Conservation (phyloP, 192 early-diverging fungal genomes). For the Pecoramyces ruminantium region DNA sequence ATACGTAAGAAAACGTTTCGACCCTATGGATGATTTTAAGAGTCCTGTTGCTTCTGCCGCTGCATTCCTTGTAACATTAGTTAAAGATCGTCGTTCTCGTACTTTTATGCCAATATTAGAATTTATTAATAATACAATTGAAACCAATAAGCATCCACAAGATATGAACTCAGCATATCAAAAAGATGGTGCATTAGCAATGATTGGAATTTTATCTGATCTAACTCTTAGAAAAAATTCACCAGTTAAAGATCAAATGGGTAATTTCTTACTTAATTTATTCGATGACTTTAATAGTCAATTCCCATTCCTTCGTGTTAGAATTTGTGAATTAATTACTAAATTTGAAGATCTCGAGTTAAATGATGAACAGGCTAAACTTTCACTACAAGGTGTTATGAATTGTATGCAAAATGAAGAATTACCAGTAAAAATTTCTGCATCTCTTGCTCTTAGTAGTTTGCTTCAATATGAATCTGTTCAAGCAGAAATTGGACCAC, state of each 20-base stretch:
- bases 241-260: slow-evolving; percentile 55
- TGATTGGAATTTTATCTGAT: slow-evolving; percentile 63
- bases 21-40: slow-evolving; percentile 70
- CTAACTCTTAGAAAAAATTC: slow-evolving; percentile 55
- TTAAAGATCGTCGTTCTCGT: slow-evolving; percentile 54
- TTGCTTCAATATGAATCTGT: not conserved
- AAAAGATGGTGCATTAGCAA: slow-evolving; percentile 82
- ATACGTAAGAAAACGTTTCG: slow-evolving; percentile 63
- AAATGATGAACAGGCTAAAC: slow-evolving; percentile 1
- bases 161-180: slow-evolving; percentile 51
- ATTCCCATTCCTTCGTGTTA: slow-evolving; percentile 62
- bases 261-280: slow-evolving; percentile 71
- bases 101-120: slow-evolving; percentile 64
- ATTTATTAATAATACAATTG: slow-evolving; percentile 60
- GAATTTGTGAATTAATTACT: slow-evolving; percentile 28
- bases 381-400: not conserved
- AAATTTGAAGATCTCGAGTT: slow-evolving; percentile 16
- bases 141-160: slow-evolving; percentile 34
- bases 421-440: not conserved
- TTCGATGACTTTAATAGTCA: slow-evolving; percentile 80
- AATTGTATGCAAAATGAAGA: not conserved
- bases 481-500: not conserved
- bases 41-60: slow-evolving; percentile 55
- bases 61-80: slow-evolving; percentile 61
- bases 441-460: not conserved